Evolutionary conservation across 2,329 filamentous ascomycete genomes (phyloP).

Genomic region (Aspergillus calidoustus): DNA sequence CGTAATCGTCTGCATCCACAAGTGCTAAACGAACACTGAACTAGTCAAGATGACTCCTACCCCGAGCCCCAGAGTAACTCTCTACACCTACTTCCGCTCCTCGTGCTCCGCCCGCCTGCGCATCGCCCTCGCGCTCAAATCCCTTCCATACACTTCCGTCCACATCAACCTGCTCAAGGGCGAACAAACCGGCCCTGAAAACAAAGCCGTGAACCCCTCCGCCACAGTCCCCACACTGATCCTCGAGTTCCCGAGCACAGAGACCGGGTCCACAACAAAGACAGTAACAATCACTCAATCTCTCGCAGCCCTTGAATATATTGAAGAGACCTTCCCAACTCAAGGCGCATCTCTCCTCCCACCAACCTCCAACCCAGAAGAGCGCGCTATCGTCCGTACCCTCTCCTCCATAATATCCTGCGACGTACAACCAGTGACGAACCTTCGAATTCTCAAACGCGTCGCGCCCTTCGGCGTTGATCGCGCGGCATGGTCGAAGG

Average conservation of each 20-base stretch:
- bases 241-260: conserved; percentile 29
- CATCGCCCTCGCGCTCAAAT: conserved; percentile 63
- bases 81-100: conserved; percentile 67
- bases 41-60: conserved; percentile 21
- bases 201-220: conserved; percentile 59
- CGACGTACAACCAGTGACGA: conserved; percentile 66
- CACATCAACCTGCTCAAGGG: conserved; percentile 60
- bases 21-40: not conserved
- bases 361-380: conserved; percentile 38
- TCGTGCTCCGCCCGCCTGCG: conserved; percentile 66
- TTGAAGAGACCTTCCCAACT: conserved; percentile 60
- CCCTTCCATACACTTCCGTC: conserved; percentile 52
- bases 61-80: conserved; percentile 33
- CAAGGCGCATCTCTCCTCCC: conserved; percentile 54
- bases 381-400: conserved; percentile 57
- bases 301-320: conserved; percentile 64
- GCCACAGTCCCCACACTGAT: conserved; percentile 60
- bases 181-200: conserved; percentile 55
- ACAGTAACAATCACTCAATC: conserved; percentile 59
- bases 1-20: not conserved
- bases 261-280: not conserved
- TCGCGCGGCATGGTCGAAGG: conserved; percentile 56
- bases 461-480: conserved; percentile 52
- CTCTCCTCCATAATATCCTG: conserved; percentile 59
- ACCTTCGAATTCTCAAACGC: conserved; percentile 57